Conservation (phyloP, 495 filamentous ascomycete genomes). For the Cercophora sp. region DNA sequence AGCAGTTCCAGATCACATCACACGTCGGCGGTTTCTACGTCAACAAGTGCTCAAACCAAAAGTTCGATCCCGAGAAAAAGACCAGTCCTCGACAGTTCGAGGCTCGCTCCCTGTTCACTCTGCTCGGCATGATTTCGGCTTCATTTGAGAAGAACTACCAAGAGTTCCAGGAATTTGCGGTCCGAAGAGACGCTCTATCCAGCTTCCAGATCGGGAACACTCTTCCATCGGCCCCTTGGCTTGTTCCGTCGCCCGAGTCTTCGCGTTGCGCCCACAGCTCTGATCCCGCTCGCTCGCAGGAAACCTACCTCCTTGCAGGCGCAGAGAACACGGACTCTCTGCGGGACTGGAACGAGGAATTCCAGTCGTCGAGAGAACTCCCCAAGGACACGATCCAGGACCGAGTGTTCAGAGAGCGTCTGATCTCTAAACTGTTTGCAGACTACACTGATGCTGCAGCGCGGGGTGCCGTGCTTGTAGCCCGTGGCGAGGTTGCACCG, state of each 20-base stretch:
- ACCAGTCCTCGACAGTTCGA: conserved; percentile 57
- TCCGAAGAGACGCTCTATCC: conserved; percentile 77
- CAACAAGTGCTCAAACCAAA: conserved; percentile 84
- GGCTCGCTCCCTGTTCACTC: conserved; percentile 80
- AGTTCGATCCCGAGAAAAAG: conserved; percentile 88
- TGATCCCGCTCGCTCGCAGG: conserved; percentile 86
- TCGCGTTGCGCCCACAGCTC: conserved; percentile 65
- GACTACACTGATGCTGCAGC: conserved; percentile 96
- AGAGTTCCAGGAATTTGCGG: conserved; percentile 73
- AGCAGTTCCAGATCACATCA: conserved; percentile 87
- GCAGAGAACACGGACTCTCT: conserved; percentile 90
- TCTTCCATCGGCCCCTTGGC: conserved; percentile 88
- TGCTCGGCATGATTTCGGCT: conserved; percentile 74
- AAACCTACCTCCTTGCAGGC: conserved; percentile 83
- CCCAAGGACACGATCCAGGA: conserved; percentile 92
- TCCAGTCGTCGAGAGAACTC: conserved; percentile 92
- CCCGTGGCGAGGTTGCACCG: conserved; percentile 89
- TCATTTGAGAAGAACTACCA: conserved; percentile 73
- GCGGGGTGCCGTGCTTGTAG: conserved; percentile 88
- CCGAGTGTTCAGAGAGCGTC: conserved; percentile 88
- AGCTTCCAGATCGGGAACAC: conserved; percentile 95
- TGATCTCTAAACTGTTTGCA: conserved; percentile 92
- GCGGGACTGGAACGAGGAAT: conserved; percentile 98
- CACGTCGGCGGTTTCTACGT: conserved; percentile 94
- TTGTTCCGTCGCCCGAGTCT: conserved; percentile 65